Conservation (phyloP, 257 asterid species). For the Salvia miltiorrhiza region DNA sequence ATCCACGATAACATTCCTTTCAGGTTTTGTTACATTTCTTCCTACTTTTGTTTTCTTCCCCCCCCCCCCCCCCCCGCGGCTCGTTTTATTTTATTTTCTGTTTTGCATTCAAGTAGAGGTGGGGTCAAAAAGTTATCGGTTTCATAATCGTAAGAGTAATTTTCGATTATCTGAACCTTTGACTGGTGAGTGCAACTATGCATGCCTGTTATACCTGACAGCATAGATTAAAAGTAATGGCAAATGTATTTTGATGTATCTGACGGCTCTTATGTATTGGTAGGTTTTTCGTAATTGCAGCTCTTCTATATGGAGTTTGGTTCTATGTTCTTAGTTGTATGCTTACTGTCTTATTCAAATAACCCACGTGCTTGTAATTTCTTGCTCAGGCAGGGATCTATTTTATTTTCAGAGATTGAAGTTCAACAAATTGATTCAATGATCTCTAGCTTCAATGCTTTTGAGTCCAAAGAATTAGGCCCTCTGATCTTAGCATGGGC, state of each 20-base stretch:
- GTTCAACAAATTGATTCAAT: conserved; percentile 67
- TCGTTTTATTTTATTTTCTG: background rate
- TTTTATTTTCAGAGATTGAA: conserved; percentile 70
- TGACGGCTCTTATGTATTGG: background rate
- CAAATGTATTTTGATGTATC: conserved; percentile 13
- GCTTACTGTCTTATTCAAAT: conserved; percentile 18
- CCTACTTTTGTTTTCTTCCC: background rate
- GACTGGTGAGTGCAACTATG: background rate
- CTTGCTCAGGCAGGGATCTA: conserved; percentile 71
- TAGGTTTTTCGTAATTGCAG: background rate
- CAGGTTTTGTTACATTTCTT: conserved; percentile 52
- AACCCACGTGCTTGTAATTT: conserved; percentile 20
- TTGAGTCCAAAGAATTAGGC: conserved; percentile 76
- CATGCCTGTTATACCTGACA: conserved; percentile 8
- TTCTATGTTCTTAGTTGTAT: conserved; percentile 1
- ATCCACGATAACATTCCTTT: conserved; percentile 76
- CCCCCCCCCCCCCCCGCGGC: too few relatives aligned
- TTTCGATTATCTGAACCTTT: background rate
- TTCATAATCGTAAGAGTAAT: background rate
- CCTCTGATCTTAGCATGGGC: conserved; percentile 96
- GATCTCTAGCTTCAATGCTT: conserved; percentile 50
- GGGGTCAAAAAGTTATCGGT: background rate
- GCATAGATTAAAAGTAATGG: background rate
- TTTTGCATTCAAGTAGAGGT: conserved; percentile 6
- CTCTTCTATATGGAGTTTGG: background rate